These are phyloP conservation scores for Smallanthus sonchifolius DNA, from an alignment of 129 eudicot genomes.

Conservation along the genomic window DNA sequence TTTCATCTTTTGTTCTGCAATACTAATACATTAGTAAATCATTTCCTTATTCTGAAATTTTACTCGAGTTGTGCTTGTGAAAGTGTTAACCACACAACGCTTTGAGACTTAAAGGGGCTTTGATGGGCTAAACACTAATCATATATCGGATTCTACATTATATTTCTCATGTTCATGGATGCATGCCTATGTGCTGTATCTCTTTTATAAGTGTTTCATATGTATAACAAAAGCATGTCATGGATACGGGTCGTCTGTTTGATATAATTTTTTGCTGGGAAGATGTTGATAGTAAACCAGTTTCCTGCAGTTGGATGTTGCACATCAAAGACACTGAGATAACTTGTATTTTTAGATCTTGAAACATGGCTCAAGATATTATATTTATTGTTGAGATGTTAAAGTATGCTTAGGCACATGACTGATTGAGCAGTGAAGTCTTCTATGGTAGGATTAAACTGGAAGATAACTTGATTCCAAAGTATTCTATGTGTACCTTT, in stretches of 20 bases:
- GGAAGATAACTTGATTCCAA: neutral
- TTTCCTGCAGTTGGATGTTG: neutral
- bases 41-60: neutral
- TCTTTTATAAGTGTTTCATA: neutral
- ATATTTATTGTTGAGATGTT: constrained; percentile 1
- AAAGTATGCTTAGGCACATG: neutral
- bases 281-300: neutral
- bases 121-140: neutral
- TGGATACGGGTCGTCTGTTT: neutral
- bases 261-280: neutral
- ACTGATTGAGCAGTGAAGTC: neutral
- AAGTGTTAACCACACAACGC: neutral
- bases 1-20: neutral
- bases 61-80: neutral
- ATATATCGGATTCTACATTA: too few species aligned
- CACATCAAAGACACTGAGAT: neutral
- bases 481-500: neutral
- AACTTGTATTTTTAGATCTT: constrained; percentile 9
- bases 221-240: neutral
- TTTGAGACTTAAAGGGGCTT: neutral
- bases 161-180: too few species aligned
- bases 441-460: neutral
- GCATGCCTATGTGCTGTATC: too few species aligned
- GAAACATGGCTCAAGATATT: constrained; percentile 13
- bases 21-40: neutral